A percentile compares a stretch with the other conserved stretches of the same genome.
phyloP scores from a whole-genome alignment of 2,329 filamentous ascomycete species.

The Aspergillus aculeatus region DNA sequence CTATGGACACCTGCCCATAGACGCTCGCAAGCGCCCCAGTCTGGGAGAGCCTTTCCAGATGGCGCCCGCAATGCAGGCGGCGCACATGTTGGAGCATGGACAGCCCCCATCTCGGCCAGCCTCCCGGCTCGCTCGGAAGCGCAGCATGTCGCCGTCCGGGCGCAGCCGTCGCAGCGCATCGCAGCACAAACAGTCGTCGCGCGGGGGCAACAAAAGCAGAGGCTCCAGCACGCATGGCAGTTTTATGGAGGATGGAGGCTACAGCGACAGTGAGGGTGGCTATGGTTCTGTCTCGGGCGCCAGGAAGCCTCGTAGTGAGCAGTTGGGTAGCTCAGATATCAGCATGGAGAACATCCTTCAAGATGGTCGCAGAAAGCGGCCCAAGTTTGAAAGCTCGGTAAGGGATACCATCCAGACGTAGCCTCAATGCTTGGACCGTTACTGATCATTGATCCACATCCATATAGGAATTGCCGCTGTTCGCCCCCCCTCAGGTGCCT shows the following conservation, averaged over 20 bases:
- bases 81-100: conserved; percentile 54
- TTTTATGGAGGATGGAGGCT: conserved; percentile 70
- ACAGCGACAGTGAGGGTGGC: conserved; percentile 84
- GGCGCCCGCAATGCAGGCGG: conserved; percentile 54
- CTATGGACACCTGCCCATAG: conserved; percentile 49
- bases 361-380: conserved; percentile 89
- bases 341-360: conserved; percentile 98
- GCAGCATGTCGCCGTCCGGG: conserved; percentile 73
- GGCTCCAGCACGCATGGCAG: conserved; percentile 59
- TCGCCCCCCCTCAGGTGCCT: conserved; percentile 90
- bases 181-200: conserved; percentile 69
- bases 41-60: conserved; percentile 65
- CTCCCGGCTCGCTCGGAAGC: conserved; percentile 69
- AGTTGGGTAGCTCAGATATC: conserved; percentile 91
- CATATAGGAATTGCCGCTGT: conserved; percentile 84
- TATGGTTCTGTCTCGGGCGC: conserved; percentile 69
- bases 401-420: conserved; percentile 22
- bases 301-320: conserved; percentile 74
- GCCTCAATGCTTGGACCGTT: background rate
- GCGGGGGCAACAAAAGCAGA: conserved; percentile 66
- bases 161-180: conserved; percentile 76
- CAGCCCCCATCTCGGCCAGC: conserved; percentile 65
- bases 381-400: conserved; percentile 91
- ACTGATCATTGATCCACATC: conserved; percentile 17
- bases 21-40: conserved; percentile 57